These are phyloP conservation scores for Penicillium alfredii DNA, from an alignment of 495 filamentous ascomycete species.

Conservation along the genomic window DNA sequence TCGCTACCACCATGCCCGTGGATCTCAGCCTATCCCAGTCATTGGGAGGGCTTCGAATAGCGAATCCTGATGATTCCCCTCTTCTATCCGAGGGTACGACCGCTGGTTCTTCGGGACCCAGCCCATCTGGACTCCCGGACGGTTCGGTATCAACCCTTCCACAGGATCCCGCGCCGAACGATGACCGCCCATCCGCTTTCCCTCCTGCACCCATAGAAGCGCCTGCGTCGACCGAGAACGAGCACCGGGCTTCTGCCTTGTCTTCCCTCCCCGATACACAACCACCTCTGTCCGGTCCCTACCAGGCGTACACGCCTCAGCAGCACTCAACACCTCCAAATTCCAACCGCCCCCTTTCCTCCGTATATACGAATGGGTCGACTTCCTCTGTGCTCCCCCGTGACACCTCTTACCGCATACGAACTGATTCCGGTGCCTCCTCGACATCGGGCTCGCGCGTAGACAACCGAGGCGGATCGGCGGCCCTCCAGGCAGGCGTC, in stretches of 20 bases:
- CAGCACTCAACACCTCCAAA: conserved; percentile 35
- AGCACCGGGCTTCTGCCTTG: conserved; percentile 27
- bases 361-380: conserved; percentile 47
- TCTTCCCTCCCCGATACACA: conserved; percentile 16
- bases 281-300: conserved; percentile 21
- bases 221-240: conserved; percentile 17
- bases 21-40: conserved; percentile 90
- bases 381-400: conserved; percentile 34
- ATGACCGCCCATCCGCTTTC: conserved; percentile 17
- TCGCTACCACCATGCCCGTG: conserved; percentile 63
- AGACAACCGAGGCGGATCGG: conserved; percentile 56
- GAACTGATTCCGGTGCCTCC: conserved; percentile 59
- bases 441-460: conserved; percentile 53
- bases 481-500: conserved; percentile 57
- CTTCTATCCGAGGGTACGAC: conserved; percentile 48
- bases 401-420: conserved; percentile 49
- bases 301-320: conserved; percentile 39
- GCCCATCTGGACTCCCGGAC: conserved; percentile 19
- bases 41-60: conserved; percentile 91
- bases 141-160: conserved; percentile 28
- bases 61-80: conserved; percentile 86
- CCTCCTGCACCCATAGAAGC: conserved; percentile 20
- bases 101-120: conserved; percentile 20
- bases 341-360: conserved; percentile 49
- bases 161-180: conserved; percentile 10